phyloP scores from a whole-genome alignment of 148 eudicot genomes.

The Chenopodium quinoa region DNA sequence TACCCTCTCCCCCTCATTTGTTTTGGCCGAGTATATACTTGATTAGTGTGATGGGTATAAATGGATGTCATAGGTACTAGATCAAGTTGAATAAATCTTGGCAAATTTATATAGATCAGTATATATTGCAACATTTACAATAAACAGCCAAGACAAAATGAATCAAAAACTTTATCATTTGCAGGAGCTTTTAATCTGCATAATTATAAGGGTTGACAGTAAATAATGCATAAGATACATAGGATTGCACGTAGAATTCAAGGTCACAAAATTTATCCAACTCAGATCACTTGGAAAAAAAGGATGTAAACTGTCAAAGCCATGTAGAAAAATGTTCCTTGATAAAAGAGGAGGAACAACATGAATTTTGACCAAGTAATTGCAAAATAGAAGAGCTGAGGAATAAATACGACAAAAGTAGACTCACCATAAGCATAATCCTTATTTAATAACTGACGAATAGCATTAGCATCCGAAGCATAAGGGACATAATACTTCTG shows the following conservation, averaged over 20 bases:
- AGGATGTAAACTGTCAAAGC: neutral
- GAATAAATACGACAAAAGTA: neutral
- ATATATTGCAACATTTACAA: neutral
- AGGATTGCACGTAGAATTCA: neutral
- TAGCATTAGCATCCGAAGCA: slow-evolving; percentile 66
- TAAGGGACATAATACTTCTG: slow-evolving; percentile 95
- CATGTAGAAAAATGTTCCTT: neutral
- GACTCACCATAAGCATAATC: slow-evolving; percentile 77
- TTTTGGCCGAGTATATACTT: neutral
- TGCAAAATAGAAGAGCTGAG: neutral
- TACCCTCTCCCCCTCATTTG: neutral
- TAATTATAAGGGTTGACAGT: neutral
- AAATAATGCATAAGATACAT: neutral
- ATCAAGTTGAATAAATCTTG: neutral
- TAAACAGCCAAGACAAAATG: neutral
- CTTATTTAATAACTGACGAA: slow-evolving; percentile 53
- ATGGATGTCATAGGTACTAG: neutral
- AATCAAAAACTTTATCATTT: neutral
- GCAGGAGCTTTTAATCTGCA: neutral
- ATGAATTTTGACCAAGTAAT: neutral
- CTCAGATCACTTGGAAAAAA: neutral
- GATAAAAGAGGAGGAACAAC: neutral
- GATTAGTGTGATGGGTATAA: neutral
- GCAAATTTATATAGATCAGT: neutral
- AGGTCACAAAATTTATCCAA: neutral